Evolutionary conservation across 495 filamentous ascomycete genomes (phyloP), one percentile per base, ranked within the genome.

Genomic region (Mytilinidion resinicola): DNA sequence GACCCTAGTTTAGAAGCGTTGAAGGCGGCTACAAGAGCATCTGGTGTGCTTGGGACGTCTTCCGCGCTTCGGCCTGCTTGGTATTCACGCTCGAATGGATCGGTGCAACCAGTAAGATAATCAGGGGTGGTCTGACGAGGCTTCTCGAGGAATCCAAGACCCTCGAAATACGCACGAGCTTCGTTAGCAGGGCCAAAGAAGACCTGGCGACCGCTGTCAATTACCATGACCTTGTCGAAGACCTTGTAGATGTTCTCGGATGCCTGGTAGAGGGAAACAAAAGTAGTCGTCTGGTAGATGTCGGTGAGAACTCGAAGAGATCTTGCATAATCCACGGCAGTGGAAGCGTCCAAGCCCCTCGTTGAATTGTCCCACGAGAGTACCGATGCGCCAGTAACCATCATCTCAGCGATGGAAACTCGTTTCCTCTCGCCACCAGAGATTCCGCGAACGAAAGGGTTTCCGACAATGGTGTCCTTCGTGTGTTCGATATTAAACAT

Each of bases 401-500:
- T 83, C 69, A 80, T 79, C 61, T 84, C 81, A 21, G 85, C 83
- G 51, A 88, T 87, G n/a, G 79, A 83, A 19, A 87, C 84, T 51
- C 90, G 83, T 70, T 91, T 91, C 30, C 87, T 77, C 67, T 96
- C 90, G 19, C 90, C 90, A 42, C 90, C 90, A 21, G 85, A 89
- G n/a, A 95, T 80, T 61, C 90, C 90, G 14, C 90, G 87, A 50
- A 92, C 78, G 65, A 87, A 89, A 7, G 82, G 80, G 58, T 90
- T 87, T 4, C 90, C 90, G 25, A 95, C 87, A 25, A 89, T 82
- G 0, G 90, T 95, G 62, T 89, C 80, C 25, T 80, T 77, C 1
- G 89, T 92, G 65, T 95, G 88, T 64, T 88, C 83, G 43, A 95
- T 92, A 59, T 90, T 90, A 76, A 95, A 92, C 82, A 91, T 90